Evolutionary conservation across 2,329 filamentous ascomycete genomes (phyloP).

Genomic region (Phyllosticta citribraziliensis): DNA sequence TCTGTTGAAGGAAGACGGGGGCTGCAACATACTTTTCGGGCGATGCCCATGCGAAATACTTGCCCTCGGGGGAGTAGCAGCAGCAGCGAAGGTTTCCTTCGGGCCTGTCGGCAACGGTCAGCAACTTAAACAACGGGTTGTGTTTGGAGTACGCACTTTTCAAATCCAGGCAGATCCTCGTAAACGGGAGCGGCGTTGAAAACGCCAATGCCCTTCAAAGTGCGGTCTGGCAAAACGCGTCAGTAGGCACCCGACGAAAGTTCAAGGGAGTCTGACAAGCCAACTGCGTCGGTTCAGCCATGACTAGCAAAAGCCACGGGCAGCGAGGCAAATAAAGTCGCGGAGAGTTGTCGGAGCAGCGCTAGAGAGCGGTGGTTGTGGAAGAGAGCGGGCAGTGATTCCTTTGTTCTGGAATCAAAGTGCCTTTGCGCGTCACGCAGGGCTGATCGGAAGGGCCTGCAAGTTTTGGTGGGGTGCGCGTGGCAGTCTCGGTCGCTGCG

Average conservation of each 20-base stretch:
- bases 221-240: constrained; percentile 53
- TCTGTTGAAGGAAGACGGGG: background rate
- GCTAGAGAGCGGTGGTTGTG: background rate
- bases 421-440: constrained; percentile 3
- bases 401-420: constrained; percentile 8
- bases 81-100: constrained; percentile 93
- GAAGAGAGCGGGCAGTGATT: constrained; percentile 5
- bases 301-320: constrained; percentile 87
- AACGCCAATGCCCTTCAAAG: constrained; percentile 90
- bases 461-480: background rate
- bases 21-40: constrained; percentile 52
- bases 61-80: constrained; percentile 89
- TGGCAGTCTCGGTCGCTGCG: constrained; percentile 8
- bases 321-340: constrained; percentile 12
- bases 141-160: constrained; percentile 33
- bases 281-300: constrained; percentile 90
- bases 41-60: constrained; percentile 91
- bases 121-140: background rate
- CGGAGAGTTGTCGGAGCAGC: constrained; percentile 16
- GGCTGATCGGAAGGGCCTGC: constrained; percentile 2
- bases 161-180: constrained; percentile 71
- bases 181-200: constrained; percentile 88
- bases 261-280: constrained; percentile 50
- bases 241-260: background rate
- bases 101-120: constrained; percentile 45